Conservation (phyloP, 345 rosid species). For the Populus davidiana region DNA sequence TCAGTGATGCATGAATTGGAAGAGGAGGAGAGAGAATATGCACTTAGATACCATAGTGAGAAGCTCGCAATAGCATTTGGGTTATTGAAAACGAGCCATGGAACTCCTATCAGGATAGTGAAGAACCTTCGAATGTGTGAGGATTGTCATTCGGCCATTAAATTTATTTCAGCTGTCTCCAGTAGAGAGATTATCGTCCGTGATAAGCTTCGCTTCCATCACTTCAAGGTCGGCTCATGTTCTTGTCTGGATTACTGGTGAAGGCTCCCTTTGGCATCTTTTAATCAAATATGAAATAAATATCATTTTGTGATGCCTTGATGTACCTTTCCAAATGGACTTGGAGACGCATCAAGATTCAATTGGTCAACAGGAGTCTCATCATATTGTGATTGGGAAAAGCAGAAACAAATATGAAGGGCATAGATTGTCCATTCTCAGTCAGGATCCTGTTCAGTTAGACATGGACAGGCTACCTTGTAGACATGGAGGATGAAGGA, state of each 20-base stretch:
- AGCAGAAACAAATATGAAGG: neutral
- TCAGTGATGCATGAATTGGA: slow-evolving; percentile 75
- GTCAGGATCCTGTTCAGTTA: neutral
- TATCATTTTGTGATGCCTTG: neutral
- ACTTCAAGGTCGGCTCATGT: slow-evolving; percentile 62
- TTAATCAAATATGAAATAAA: neutral
- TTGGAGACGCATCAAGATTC: neutral
- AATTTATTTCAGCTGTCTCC: slow-evolving; percentile 52
- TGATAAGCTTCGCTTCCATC: slow-evolving; percentile 77
- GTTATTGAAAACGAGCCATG: slow-evolving; percentile 48
- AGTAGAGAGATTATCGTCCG: slow-evolving; percentile 64
- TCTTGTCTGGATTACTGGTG: slow-evolving; percentile 77
- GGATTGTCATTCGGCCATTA: slow-evolving; percentile 74
- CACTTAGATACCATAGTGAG: slow-evolving; percentile 77
- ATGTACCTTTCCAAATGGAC: neutral
- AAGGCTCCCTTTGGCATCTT: neutral
- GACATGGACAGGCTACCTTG: neutral
- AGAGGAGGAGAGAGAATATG: slow-evolving; percentile 79
- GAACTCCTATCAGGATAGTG: slow-evolving; percentile 45
- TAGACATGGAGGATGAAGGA: neutral
- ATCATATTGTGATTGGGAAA: neutral
- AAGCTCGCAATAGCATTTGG: slow-evolving; percentile 82
- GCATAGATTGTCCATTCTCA: neutral
- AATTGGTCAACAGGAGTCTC: neutral
- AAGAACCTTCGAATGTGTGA: slow-evolving; percentile 81